Evolutionary conservation across 2,329 filamentous ascomycete genomes (phyloP).

Genomic region (Hyphodiscus sp.): DNA sequence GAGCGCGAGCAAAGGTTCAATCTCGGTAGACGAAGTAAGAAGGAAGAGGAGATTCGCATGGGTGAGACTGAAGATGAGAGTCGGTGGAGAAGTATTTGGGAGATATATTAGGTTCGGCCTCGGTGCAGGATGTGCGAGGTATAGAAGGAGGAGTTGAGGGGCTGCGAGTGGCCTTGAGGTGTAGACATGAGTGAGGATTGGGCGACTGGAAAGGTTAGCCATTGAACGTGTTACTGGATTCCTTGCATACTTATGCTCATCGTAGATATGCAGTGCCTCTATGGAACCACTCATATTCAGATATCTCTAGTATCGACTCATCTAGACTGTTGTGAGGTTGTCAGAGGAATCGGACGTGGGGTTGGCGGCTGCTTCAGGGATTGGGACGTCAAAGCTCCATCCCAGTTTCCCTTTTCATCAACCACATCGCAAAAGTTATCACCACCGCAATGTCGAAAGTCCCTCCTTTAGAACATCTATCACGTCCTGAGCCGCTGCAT

Average conservation of each 20-base stretch:
- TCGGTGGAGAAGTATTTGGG: slow-evolving; percentile 73
- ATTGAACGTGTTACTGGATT: slow-evolving; percentile 3
- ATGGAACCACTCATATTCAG: slow-evolving; percentile 74
- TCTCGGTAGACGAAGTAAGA: slow-evolving; percentile 76
- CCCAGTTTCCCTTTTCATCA: background rate
- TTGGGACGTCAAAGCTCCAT: background rate
- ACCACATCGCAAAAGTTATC: background rate
- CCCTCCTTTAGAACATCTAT: slow-evolving; percentile 15
- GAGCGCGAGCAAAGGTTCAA: slow-evolving; percentile 81
- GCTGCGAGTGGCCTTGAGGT: slow-evolving; percentile 73
- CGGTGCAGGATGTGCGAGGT: slow-evolving; percentile 73
- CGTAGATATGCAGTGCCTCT: slow-evolving; percentile 93
- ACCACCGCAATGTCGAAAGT: background rate
- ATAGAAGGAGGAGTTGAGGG: slow-evolving; percentile 72
- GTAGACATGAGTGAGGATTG: slow-evolving; percentile 85
- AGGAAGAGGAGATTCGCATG: slow-evolving; percentile 85
- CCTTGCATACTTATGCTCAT: slow-evolving; percentile 75
- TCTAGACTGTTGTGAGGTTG: slow-evolving; percentile 6
- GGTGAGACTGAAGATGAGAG: slow-evolving; percentile 79
- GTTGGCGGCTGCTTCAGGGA: slow-evolving; percentile 15
- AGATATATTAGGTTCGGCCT: slow-evolving; percentile 84
- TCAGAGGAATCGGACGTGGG: slow-evolving; percentile 2
- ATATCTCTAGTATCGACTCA: slow-evolving; percentile 12
- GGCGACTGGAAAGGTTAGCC: slow-evolving; percentile 49
- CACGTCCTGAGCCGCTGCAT: slow-evolving; percentile 22